Percentiles rank a stretch among this genome's conserved stretches.
Conservation (phyloP, 2,329 filamentous ascomycete species). For the Talaromyces atroroseus region DNA sequence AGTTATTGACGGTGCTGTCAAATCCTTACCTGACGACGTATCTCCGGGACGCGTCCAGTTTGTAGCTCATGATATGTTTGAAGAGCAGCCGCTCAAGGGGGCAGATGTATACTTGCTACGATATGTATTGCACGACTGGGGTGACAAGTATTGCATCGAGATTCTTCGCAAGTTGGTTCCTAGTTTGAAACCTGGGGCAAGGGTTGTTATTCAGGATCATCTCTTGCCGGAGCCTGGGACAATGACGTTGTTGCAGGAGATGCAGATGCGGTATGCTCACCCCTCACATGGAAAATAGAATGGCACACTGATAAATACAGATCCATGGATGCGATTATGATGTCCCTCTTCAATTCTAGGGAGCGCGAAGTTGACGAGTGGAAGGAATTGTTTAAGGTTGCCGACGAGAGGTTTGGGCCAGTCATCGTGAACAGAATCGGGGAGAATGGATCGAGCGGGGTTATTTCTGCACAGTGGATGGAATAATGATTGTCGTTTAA, state of each 20-base stretch:
- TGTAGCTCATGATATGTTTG: slow-evolving; percentile 10
- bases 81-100: slow-evolving; percentile 25
- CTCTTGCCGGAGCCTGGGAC: slow-evolving; percentile 16
- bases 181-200: slow-evolving; percentile 13
- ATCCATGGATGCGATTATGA: slow-evolving; percentile 51
- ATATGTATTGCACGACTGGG: slow-evolving; percentile 39
- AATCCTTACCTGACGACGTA: background rate
- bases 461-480: slow-evolving; percentile 12
- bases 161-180: slow-evolving; percentile 32
- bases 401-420: slow-evolving; percentile 22
- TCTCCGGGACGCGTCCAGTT: slow-evolving; percentile 3
- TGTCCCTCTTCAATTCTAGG: slow-evolving; percentile 48
- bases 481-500: background rate
- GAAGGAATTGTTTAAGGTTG: slow-evolving; percentile 39
- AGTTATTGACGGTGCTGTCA: slow-evolving; percentile 7
- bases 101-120: slow-evolving; percentile 34
- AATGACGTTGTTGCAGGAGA: slow-evolving; percentile 12
- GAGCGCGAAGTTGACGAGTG: slow-evolving; percentile 48
- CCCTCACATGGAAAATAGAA: background rate
- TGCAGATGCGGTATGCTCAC: slow-evolving; percentile 13
- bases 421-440: slow-evolving; percentile 4
- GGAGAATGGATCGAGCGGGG: slow-evolving; percentile 8
- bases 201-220: slow-evolving; percentile 15
- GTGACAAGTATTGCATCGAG: slow-evolving; percentile 30
- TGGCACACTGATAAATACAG: slow-evolving; percentile 10